Percentiles rank a stretch among this genome's conserved stretches.
Conservation (phyloP, 495 filamentous ascomycete genomes). For the Hypoxylon cercidicola region DNA sequence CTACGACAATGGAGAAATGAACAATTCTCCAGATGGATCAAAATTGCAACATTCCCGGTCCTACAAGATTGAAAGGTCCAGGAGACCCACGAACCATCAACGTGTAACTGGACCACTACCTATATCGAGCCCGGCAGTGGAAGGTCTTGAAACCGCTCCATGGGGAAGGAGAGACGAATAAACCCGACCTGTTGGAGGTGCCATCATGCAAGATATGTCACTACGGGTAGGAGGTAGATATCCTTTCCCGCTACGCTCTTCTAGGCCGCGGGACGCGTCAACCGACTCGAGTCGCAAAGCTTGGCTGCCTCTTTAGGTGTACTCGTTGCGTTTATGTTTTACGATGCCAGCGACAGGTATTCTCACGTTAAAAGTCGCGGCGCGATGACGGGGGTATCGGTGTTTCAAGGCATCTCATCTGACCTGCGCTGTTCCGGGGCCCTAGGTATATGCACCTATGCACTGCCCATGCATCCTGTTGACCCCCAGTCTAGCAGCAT, state of each 20-base stretch:
- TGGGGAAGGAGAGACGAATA: conserved; percentile 38
- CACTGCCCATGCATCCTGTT: conserved; percentile 14
- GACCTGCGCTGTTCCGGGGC: conserved; percentile 26
- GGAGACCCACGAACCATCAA: conserved; percentile 27
- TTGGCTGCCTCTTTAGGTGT: background rate
- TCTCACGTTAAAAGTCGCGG: background rate
- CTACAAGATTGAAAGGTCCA: background rate
- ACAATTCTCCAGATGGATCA: too few species aligned
- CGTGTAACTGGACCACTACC: conserved; percentile 36
- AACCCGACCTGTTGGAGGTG: conserved; percentile 22
- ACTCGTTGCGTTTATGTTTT: too few species aligned
- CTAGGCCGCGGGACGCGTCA: conserved; percentile 23
- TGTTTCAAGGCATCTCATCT: conserved; percentile 38
- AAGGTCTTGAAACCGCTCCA: conserved; percentile 41
- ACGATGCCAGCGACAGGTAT: background rate
- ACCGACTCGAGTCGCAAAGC: conserved; percentile 12
- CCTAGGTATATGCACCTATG: conserved; percentile 7
- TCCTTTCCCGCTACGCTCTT: conserved; percentile 6
- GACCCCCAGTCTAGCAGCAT: conserved; percentile 30
- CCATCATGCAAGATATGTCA: conserved; percentile 28
- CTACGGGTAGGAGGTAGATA: conserved; percentile 18
- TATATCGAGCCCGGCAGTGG: conserved; percentile 40
- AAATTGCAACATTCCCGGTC: conserved; percentile 3
- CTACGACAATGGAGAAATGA: conserved; percentile 11
- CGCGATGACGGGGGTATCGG: background rate